Evolutionary conservation across 208 protist genomes (phyloP), one percentile per base, ranked within the genome.

Genomic region (Acanthamoeba lenticulata): DNA sequence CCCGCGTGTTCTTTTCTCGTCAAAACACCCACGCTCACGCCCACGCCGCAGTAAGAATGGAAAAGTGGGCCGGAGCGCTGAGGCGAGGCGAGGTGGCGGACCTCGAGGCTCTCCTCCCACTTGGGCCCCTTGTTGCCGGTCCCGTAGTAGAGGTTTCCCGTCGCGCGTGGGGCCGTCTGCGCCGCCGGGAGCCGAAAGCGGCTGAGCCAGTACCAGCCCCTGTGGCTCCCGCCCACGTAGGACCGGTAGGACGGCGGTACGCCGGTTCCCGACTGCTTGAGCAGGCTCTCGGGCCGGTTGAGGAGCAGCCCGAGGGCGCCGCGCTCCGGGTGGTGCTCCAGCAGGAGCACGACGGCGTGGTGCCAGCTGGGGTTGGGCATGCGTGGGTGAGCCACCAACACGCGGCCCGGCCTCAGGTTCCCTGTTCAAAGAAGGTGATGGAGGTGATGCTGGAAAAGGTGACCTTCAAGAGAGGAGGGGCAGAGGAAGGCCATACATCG

Each of bases 191-290:
- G 34, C 17, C 65, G 65, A 19, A 74, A 74, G 2, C 65, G 65
- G 17, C 65, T 74, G 32, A 74, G 65, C 65, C 65, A 74, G n/a
- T 74, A 74, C 65, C 65, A 74, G n/a, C 65, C 65, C 65, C n/a
- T 74, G 6, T 17, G 29, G 32, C 65, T 40, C n/a, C 65, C 65
- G 65, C 65, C 65, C 2, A 74, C 65, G 34, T 74, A 74, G 6
- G 65, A 74, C 7, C 65, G 65, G n/a, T 74, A 74, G 32, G 65
- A 74, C n/a, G 65, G 65, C 7, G 65, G 65, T 38, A 29, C 17
- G 7, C 65, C 65, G 9, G 65, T 74, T 9, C 65, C 65, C 34
- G 65, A 74, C 17, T 29, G 65, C 65, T 38, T 17, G 6, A 74
- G 65, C 17, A 74, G 7, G 38, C 65, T 74, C 65, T 74, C 65